phyloP scores from a whole-genome alignment of 352 stramenopile genomes.

The Phytophthora fragariae region DNA sequence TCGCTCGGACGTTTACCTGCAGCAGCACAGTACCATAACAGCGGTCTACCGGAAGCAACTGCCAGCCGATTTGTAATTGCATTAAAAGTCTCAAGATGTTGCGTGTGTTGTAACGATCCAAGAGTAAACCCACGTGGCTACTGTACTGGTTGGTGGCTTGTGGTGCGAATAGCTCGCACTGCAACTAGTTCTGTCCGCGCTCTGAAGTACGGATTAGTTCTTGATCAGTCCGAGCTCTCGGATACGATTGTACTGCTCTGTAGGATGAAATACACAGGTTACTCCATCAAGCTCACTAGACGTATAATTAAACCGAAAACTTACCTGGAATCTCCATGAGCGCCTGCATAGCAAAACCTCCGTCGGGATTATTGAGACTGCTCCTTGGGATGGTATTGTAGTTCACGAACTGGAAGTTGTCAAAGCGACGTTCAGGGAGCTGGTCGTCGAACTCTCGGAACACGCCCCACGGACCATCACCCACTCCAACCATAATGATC shows the following conservation, averaged over 20 bases:
- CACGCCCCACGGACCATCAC: constrained; percentile 80
- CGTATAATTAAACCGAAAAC: constrained; percentile 34
- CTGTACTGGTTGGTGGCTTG: no score
- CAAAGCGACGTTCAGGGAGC: constrained; percentile 68
- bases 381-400: constrained; percentile 66
- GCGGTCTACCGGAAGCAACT: not conserved
- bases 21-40: not conserved
- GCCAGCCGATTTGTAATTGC: no score
- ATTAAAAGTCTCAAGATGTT: no score
- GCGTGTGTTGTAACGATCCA: not conserved
- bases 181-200: not conserved
- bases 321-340: constrained; percentile 60
- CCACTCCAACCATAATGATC: constrained; percentile 77
- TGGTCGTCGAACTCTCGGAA: constrained; percentile 83
- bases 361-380: constrained; percentile 48
- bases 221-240: constrained; percentile 56
- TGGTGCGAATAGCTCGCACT: no score
- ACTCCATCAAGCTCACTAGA: constrained; percentile 14
- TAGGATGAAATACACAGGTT: constrained; percentile 8
- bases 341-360: constrained; percentile 51
- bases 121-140: not conserved
- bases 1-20: not conserved
- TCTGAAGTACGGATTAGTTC: constrained; percentile 10
- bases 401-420: constrained; percentile 90
- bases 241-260: constrained; percentile 73